A percentile compares a stretch with the other conserved stretches of the same genome.
phyloP scores from a whole-genome alignment of 345 rosid species.

The Ailanthus altissimus region DNA sequence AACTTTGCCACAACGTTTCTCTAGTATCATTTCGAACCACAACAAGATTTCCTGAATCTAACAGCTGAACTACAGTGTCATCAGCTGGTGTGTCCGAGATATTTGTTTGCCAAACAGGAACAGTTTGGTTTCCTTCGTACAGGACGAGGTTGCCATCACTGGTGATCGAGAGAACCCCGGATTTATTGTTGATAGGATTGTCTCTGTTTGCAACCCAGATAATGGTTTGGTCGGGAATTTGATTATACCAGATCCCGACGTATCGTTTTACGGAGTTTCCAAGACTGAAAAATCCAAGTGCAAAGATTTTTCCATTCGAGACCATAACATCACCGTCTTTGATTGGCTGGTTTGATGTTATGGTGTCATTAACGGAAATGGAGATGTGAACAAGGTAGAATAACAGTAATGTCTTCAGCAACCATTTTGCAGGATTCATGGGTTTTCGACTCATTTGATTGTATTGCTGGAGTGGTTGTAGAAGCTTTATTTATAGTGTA shows the following conservation, averaged over 20 bases:
- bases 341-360: conserved; percentile 33
- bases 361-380: conserved; percentile 24
- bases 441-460: not conserved
- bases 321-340: conserved; percentile 49
- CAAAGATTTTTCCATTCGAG: conserved; percentile 41
- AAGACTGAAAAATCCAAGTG: conserved; percentile 69
- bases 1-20: conserved; percentile 62
- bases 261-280: conserved; percentile 52
- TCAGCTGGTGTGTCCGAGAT: conserved; percentile 20
- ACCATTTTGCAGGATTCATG: conserved; percentile 17
- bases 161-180: conserved; percentile 44
- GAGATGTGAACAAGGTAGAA: conserved; percentile 27
- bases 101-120: conserved; percentile 55
- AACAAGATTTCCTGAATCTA: conserved; percentile 69
- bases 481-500: not conserved
- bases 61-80: conserved; percentile 41
- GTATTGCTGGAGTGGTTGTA: not conserved
- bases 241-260: conserved; percentile 77
- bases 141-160: conserved; percentile 47
- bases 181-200: conserved; percentile 43
- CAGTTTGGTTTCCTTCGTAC: conserved; percentile 29
- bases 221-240: conserved; percentile 41
- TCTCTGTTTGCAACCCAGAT: conserved; percentile 89
- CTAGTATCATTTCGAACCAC: conserved; percentile 33
- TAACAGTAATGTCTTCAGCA: conserved; percentile 10